phyloP scores from a whole-genome alignment of 2,329 filamentous ascomycete species.

The Verticillium zaregamsianum region DNA sequence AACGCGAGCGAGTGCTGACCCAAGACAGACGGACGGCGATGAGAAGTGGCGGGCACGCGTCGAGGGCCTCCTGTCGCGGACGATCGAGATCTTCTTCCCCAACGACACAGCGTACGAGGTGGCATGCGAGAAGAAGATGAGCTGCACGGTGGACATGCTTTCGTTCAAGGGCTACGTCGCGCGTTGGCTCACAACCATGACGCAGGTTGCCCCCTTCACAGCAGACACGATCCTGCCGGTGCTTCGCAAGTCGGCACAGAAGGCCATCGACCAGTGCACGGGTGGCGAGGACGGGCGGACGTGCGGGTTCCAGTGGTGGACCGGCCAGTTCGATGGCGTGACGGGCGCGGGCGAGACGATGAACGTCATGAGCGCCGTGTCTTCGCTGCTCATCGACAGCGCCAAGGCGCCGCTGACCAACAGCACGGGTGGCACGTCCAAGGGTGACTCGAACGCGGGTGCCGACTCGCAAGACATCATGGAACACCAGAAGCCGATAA shows the following conservation, averaged over 20 bases:
- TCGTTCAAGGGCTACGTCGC: conserved; percentile 60
- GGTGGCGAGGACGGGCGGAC: conserved; percentile 41
- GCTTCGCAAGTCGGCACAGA: conserved; percentile 46
- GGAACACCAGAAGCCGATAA: conserved; percentile 27
- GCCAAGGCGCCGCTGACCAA: conserved; percentile 38
- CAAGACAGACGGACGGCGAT: conserved; percentile 38
- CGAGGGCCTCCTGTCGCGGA: conserved; percentile 30
- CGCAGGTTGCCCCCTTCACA: conserved; percentile 51
- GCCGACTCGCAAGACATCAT: conserved; percentile 27
- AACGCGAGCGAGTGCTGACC: not conserved
- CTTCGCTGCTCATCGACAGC: conserved; percentile 40
- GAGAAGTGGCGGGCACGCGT: conserved; percentile 48
- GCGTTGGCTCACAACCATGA: conserved; percentile 50
- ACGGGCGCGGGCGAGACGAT: conserved; percentile 56
- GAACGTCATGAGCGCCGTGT: conserved; percentile 52
- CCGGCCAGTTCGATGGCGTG: conserved; percentile 46
- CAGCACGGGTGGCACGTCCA: conserved; percentile 45
- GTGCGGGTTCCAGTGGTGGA: conserved; percentile 54
- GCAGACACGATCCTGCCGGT: conserved; percentile 44
- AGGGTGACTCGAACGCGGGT: conserved; percentile 38
- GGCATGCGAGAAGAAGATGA: conserved; percentile 50
- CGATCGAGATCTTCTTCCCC: conserved; percentile 47
- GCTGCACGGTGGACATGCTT: conserved; percentile 60
- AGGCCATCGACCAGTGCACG: conserved; percentile 51
- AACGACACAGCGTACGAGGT: conserved; percentile 55